These are phyloP conservation scores for Geranium rotundifolium DNA, from an alignment of 345 rosid genomes.

Conservation along the genomic window DNA sequence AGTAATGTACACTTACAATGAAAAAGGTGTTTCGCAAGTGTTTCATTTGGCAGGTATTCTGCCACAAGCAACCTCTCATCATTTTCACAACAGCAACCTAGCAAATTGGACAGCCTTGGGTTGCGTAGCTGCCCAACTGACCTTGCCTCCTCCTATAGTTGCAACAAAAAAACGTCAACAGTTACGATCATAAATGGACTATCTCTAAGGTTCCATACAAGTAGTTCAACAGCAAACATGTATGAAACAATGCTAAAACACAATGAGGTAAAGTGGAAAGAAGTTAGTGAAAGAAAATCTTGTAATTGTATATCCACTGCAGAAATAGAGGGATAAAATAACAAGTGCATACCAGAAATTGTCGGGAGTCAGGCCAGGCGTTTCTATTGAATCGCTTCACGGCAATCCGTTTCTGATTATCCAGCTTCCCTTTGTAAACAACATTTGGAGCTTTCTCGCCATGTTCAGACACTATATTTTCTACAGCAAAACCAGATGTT, in stretches of 20 bases:
- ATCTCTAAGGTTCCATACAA: neutral
- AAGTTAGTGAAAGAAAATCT: neutral
- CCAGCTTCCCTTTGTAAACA: constrained; percentile 85
- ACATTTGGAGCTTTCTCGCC: constrained; percentile 96
- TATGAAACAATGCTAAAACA: neutral
- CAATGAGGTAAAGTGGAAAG: neutral
- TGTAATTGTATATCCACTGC: neutral
- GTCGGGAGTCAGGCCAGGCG: constrained; percentile 90
- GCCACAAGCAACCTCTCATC: constrained; percentile 92
- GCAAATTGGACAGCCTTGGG: constrained; percentile 67
- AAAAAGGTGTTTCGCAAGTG: constrained; percentile 90
- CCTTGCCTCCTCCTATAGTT: constrained; percentile 71
- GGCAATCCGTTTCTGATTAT: constrained; percentile 68
- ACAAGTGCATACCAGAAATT: constrained; percentile 48
- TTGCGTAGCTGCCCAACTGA: constrained; percentile 79
- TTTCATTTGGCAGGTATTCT: constrained; percentile 81
- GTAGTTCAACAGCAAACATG: neutral
- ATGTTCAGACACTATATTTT: constrained; percentile 89
- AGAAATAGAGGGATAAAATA: neutral
- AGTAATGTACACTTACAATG: constrained; percentile 45
- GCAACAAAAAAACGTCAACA: constrained; percentile 5
- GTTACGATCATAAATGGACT: neutral
- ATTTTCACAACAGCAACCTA: constrained; percentile 81
- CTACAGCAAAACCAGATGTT: constrained; percentile 77
- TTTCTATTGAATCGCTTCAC: constrained; percentile 75